phyloP scores from a whole-genome alignment of 305 asterid genomes.

The Fraxinus nigra region DNA sequence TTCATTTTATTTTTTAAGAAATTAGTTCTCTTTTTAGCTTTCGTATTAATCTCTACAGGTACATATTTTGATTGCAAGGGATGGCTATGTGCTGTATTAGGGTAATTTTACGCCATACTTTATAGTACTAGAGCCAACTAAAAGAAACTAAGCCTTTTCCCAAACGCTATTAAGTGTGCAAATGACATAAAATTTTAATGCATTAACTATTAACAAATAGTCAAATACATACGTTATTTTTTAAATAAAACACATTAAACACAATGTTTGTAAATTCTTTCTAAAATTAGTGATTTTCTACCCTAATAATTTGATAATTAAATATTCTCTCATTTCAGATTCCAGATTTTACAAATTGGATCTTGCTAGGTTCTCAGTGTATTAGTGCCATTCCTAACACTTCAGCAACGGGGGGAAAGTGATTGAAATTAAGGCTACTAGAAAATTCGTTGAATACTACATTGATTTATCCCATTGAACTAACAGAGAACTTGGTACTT shows the following conservation, averaged over 20 bases:
- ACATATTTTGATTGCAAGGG: background rate
- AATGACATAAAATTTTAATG: background rate
- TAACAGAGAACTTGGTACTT: background rate
- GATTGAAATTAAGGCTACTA: background rate
- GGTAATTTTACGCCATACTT: background rate
- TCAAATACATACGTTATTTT: background rate
- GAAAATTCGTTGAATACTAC: background rate
- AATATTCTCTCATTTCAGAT: background rate
- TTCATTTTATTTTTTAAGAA: background rate
- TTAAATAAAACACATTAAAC: background rate
- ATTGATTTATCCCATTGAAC: conserved; percentile 17
- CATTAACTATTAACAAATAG: background rate
- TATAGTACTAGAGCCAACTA: background rate
- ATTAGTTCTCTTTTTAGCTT: background rate
- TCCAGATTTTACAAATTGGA: background rate
- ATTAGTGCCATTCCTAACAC: background rate
- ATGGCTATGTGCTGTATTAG: background rate
- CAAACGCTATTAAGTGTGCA: background rate
- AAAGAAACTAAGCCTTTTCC: background rate
- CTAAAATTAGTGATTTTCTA: background rate
- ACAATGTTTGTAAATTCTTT: background rate
- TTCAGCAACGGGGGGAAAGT: background rate
- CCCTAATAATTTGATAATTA: background rate
- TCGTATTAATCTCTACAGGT: background rate
- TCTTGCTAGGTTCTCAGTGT: background rate